Conservation (phyloP, 345 rosid species). For the Ceriops zippeliana region DNA sequence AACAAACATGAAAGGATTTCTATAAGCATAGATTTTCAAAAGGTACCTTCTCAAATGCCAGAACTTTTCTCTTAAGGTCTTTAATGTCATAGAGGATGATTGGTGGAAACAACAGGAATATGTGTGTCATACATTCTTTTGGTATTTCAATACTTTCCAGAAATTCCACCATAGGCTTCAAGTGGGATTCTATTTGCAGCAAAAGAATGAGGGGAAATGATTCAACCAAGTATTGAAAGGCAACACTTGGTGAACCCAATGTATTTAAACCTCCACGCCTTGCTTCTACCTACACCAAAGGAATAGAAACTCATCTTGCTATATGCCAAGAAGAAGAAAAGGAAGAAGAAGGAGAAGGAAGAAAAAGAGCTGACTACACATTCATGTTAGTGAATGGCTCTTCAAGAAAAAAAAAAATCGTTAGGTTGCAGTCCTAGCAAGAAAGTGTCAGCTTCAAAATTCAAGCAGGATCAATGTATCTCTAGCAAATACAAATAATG, state of each 20-base stretch:
- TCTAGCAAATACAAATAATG: not conserved
- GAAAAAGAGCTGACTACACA: no score
- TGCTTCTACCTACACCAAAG: constrained; percentile 69
- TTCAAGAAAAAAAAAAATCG: not conserved
- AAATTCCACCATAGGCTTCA: constrained; percentile 52
- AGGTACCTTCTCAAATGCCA: constrained; percentile 56
- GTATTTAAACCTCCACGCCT: constrained; percentile 85
- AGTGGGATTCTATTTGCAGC: constrained; percentile 53
- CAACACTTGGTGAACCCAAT: constrained; percentile 53
- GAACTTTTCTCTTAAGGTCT: constrained; percentile 38
- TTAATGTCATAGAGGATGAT: constrained; percentile 39
- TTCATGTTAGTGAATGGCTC: no score
- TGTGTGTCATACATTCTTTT: constrained; percentile 29
- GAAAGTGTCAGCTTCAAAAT: not conserved
- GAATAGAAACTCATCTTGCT: constrained; percentile 8
- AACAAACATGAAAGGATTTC: not conserved
- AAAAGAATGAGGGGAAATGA: constrained; percentile 80
- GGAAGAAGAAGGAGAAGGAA: no score
- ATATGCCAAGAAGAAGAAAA: no score
- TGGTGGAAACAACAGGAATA: constrained; percentile 74
- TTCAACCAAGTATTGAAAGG: constrained; percentile 61
- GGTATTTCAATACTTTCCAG: constrained; percentile 56
- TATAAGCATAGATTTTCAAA: not conserved
- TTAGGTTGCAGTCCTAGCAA: not conserved
- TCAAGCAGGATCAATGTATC: not conserved